Base-by-base conservation (phyloP, 768 basidiomycete genomes). In the Dictyophora rubrovolvata region DNA sequence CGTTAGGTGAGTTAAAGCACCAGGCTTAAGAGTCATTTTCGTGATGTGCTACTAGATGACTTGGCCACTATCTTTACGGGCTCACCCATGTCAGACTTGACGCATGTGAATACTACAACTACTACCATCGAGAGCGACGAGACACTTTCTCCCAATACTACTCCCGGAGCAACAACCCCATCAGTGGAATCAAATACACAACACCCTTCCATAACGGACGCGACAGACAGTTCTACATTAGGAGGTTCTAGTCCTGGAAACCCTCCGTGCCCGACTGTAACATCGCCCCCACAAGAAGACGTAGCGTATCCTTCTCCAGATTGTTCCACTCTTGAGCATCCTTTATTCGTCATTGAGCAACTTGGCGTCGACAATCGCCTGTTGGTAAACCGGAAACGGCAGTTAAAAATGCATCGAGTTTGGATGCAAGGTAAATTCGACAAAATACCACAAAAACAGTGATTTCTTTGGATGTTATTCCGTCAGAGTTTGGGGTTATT, bases 401-500 rank as follows among this genome's bases (percentile, higher is more conserved):
- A 93, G 72, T 73, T 96, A 54, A 95, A 95, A 71, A 99, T 99
- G 96, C 97, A 95, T 69, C 77, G 96, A 50, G 87, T 93, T 0
- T 95, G 92, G 92, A 83, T 93, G 84, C 92, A 94, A 71, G 89
- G 82, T 0, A 87, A 85, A 67, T 92, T 92, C 67, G 74, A 76
- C 60, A 89, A 86, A 68, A 42, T 76, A n/a, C 14, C 55, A 7
- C 28, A 23, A 48, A 48, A 18, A 21, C 49, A 49, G n/a, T n/a
- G 53, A 35, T 3, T 9, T 17, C 12, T 20, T 33, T 51, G 20
- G 4, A 12, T 10, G 14, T 51, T 16, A 4, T 16, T 22, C 17
- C 20, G 47, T 21, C n/a, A n/a, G 9, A n/a, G 9, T 33, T 22
- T 51, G 12, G 21, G 50, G 50, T 20, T 33, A 51, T 51, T 51